Evolutionary conservation across 441 rosid species (phyloP), one percentile per base, ranked within the genome.

Genomic region (Pelargonium fulgidum): DNA sequence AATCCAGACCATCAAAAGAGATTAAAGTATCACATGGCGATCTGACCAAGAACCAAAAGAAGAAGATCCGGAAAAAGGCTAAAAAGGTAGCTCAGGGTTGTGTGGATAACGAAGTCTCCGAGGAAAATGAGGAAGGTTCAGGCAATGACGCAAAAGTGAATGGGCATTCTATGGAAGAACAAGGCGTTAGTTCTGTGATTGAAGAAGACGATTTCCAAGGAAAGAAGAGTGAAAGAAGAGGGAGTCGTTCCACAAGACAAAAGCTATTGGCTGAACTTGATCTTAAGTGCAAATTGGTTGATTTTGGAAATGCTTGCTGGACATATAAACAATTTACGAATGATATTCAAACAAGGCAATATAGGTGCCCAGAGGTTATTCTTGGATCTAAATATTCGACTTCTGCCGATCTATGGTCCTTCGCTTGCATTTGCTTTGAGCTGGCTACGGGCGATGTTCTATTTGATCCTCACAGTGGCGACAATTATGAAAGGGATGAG

Each of bases 281-380:
- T 67, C 73, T 80, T 14, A 81, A 81, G 70, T 88, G 91, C 70
- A 88, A 88, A 75, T 74, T 88, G 54, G 93, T 88, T 41, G 93
- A 88, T 76, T 88, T 88, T 66, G 93, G 93, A 70, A 88, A 85
- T 80, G 91, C 91, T 68, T 88, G 91, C 70, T 88, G 93, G 93
- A 86, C 89, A 1, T 79, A 86, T 72, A 86, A 88, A 72, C 91
- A 88, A 68, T 86, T 88, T 65, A 88, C 91, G 33, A 85, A 83
- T 71, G 91, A 88, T 71, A 88, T 88, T 72, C 93, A 88, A 73
- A 86, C 93, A 1, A 81, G 93, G 61, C 93, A 88, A 80, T 86
- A 88, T 70, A 77, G 91, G 62, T 82, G 87, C 62, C 93, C 93
- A 0, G 91, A 88, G 84, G 93, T 86, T 75, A 75, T 86, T 56